A percentile compares a stretch with the other conserved stretches of the same genome.
Conservation (phyloP, 2,329 filamentous ascomycete species). For the Coniella lustricola region DNA sequence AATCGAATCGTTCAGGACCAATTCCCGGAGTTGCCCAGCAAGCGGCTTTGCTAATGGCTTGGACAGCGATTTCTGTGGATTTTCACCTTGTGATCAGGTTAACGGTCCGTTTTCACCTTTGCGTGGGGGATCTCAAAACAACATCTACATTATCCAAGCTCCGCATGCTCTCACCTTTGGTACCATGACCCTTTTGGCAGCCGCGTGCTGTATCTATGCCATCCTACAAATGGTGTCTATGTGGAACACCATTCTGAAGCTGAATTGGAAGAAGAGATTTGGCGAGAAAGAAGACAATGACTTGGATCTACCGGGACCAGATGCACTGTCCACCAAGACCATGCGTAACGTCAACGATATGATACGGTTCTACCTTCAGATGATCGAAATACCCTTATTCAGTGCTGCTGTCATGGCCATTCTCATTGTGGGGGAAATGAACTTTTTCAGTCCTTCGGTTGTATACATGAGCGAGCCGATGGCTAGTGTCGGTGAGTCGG, state of each 20-base stretch:
- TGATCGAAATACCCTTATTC: slow-evolving; percentile 53
- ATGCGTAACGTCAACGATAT: slow-evolving; percentile 50
- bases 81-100: slow-evolving; percentile 36
- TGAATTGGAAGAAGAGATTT: slow-evolving; percentile 48
- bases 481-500: slow-evolving; percentile 46
- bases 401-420: slow-evolving; percentile 51
- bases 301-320: slow-evolving; percentile 28
- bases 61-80: slow-evolving; percentile 32
- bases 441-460: slow-evolving; percentile 54
- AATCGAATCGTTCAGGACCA: slow-evolving; percentile 56
- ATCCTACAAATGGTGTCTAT: slow-evolving; percentile 55
- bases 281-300: slow-evolving; percentile 24
- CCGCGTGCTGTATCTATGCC: slow-evolving; percentile 58
- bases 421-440: slow-evolving; percentile 54
- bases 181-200: slow-evolving; percentile 52
- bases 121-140: slow-evolving; percentile 46
- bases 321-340: slow-evolving; percentile 44
- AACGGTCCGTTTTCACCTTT: slow-evolving; percentile 48
- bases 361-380: slow-evolving; percentile 46
- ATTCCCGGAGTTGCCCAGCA: slow-evolving; percentile 34
- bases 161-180: slow-evolving; percentile 50
- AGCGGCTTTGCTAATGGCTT: slow-evolving; percentile 36
- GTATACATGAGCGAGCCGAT: slow-evolving; percentile 56
- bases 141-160: slow-evolving; percentile 56
- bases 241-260: slow-evolving; percentile 57